Conservation (phyloP, 306 rosid species). For the Ormosia semicastrata region DNA sequence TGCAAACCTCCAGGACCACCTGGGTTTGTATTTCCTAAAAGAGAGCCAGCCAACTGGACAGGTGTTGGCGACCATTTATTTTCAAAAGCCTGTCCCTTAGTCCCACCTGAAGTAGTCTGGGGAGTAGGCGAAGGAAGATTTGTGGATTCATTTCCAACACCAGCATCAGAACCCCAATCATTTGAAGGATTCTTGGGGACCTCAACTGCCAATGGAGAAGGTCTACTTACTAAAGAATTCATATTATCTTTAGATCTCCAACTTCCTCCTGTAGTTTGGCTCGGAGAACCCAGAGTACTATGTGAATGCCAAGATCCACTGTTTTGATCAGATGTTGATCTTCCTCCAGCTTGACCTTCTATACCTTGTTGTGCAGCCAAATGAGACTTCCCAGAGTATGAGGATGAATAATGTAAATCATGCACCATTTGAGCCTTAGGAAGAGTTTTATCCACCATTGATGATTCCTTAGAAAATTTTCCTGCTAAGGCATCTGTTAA, state of each 20-base stretch:
- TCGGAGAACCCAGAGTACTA: conserved; percentile 37
- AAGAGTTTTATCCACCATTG: conserved; percentile 36
- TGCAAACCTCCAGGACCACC: conserved; percentile 49
- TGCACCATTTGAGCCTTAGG: conserved; percentile 52
- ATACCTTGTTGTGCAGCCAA: conserved; percentile 38
- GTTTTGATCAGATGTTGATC: conserved; percentile 38
- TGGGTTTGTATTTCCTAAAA: conserved; percentile 37
- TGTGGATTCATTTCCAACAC: conserved; percentile 53
- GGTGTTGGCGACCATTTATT: conserved; percentile 64
- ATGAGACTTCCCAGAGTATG: conserved; percentile 51
- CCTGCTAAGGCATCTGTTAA: conserved; percentile 79
- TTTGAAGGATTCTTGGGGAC: conserved; percentile 60
- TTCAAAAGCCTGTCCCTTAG: conserved; percentile 56
- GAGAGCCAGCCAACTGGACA: conserved; percentile 41
- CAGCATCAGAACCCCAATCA: conserved; percentile 53
- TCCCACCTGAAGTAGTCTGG: conserved; percentile 50
- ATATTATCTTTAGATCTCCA: conserved; percentile 54
- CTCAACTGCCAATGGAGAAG: conserved; percentile 54
- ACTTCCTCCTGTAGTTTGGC: conserved; percentile 51
- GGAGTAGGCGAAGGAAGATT: conserved; percentile 99
- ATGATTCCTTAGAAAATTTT: conserved; percentile 54
- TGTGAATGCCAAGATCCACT: conserved; percentile 41
- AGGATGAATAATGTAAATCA: conserved; percentile 44
- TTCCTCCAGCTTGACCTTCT: conserved; percentile 53
- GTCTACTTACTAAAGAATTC: conserved; percentile 42